Conservation (phyloP, 2,329 filamentous ascomycete genomes). For the Verticillium isaacii region DNA sequence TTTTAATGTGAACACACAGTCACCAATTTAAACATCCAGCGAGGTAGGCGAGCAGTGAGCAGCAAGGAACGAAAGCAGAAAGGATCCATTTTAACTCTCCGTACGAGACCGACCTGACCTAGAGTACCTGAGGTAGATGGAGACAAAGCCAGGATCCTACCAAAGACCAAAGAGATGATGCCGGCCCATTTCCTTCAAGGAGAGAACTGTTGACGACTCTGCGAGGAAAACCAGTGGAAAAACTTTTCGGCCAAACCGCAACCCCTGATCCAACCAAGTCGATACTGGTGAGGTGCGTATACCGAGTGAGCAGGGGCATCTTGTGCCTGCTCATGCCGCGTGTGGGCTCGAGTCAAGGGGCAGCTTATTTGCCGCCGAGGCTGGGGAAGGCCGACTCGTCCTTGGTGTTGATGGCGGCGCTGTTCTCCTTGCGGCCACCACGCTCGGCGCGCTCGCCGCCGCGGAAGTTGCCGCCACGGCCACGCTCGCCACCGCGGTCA, state of each 20-base stretch:
- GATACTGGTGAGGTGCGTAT: neutral
- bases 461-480: constrained; percentile 29
- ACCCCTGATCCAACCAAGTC: neutral
- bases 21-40: neutral
- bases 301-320: neutral
- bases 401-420: constrained; percentile 48
- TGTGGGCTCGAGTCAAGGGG: constrained; percentile 6
- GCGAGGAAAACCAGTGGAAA: constrained; percentile 2
- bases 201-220: constrained; percentile 2
- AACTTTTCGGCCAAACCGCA: constrained; percentile 3
- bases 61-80: neutral
- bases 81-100: constrained; percentile 5
- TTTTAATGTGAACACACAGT: neutral
- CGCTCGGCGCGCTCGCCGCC: constrained; percentile 39
- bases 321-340: constrained; percentile 8
- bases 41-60: neutral
- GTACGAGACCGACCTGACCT: constrained; percentile 3
- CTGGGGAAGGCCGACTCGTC: constrained; percentile 58
- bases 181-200: constrained; percentile 4
- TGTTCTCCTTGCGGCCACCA: constrained; percentile 40
- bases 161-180: constrained; percentile 2
- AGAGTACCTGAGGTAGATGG: constrained; percentile 4
- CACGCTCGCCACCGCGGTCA: constrained; percentile 39
- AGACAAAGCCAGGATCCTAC: constrained; percentile 1
- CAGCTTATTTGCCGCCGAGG: constrained; percentile 48